phyloP scores from a whole-genome alignment of 495 filamentous ascomycete genomes.

The Talaromyces proteolyticus region DNA sequence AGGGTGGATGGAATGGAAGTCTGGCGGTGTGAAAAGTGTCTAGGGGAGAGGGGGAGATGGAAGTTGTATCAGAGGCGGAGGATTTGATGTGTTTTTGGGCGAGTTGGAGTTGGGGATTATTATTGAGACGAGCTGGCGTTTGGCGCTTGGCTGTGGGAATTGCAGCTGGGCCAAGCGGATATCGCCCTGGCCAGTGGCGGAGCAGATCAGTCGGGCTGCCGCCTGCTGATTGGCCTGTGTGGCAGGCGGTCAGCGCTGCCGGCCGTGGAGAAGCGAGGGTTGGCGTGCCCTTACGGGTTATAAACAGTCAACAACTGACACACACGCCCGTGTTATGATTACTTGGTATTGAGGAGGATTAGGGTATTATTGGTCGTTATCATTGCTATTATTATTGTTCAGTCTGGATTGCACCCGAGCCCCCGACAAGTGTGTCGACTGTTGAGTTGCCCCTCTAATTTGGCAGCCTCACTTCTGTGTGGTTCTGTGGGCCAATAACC shows the following conservation, averaged over 20 bases:
- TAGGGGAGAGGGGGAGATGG: conserved; percentile 16
- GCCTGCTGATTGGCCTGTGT: conserved; percentile 1
- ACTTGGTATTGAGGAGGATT: too few species aligned
- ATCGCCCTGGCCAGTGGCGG: not conserved
- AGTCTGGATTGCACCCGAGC: too few species aligned
- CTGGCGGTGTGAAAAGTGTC: conserved; percentile 14
- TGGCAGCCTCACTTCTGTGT: conserved; percentile 31
- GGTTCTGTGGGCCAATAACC: conserved; percentile 36
- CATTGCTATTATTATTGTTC: too few species aligned
- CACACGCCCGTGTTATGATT: too few species aligned
- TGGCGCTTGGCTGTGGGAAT: too few species aligned
- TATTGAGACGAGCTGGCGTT: too few species aligned
- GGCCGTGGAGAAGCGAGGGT: too few species aligned
- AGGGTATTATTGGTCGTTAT: too few species aligned
- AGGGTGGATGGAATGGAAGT: conserved; percentile 14
- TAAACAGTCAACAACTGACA: too few species aligned
- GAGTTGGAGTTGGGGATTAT: not conserved
- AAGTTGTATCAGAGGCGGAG: conserved; percentile 13
- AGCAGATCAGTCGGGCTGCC: not conserved
- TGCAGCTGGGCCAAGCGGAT: too few species aligned
- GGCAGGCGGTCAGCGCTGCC: conserved; percentile 4
- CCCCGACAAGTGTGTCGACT: too few species aligned
- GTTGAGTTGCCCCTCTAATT: not conserved
- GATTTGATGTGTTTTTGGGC: not conserved
- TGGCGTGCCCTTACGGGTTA: too few species aligned